phyloP scores from a whole-genome alignment of 106 monocot species.

The Dendrobium officinale region DNA sequence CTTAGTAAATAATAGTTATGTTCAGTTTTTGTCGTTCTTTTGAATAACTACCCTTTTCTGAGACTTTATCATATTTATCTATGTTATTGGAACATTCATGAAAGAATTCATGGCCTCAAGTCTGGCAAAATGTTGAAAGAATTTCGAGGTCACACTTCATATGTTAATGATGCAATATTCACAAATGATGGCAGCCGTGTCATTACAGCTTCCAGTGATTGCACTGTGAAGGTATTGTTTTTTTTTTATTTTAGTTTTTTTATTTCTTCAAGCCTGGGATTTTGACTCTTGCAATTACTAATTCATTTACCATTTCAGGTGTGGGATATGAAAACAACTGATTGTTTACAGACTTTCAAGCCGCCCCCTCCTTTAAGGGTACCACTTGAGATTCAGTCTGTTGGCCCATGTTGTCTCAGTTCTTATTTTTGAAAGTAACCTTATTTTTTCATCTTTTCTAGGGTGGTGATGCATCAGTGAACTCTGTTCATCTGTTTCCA shows the following conservation, averaged over 20 bases:
- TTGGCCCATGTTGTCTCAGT: not conserved
- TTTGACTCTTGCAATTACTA: not conserved
- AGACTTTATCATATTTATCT: not conserved
- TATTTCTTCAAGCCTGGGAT: not conserved
- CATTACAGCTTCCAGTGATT: slow-evolving; percentile 96
- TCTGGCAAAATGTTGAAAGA: slow-evolving; percentile 96
- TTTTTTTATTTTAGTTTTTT: not conserved
- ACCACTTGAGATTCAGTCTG: slow-evolving; percentile 1
- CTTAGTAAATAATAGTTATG: not conserved
- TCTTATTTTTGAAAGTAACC: not conserved
- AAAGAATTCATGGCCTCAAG: slow-evolving; percentile 93
- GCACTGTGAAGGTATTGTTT: slow-evolving; percentile 74
- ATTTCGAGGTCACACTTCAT: slow-evolving; percentile 92
- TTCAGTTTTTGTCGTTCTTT: not conserved
- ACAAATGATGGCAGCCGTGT: slow-evolving; percentile 78
- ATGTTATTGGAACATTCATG: not conserved
- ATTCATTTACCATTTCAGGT: slow-evolving; percentile 34
- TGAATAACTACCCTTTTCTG: not conserved
- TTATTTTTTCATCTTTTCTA: slow-evolving; percentile 15
- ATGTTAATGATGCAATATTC: slow-evolving; percentile 91
- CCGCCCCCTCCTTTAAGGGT: slow-evolving; percentile 98
- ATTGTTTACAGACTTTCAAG: slow-evolving; percentile 94
- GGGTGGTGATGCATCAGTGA: slow-evolving; percentile 98
- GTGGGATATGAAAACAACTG: slow-evolving; percentile 95
- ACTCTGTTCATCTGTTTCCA: slow-evolving; percentile 81